Evolutionary conservation across 352 stramenopile species (phyloP).

Genomic region (Albugo candida): DNA sequence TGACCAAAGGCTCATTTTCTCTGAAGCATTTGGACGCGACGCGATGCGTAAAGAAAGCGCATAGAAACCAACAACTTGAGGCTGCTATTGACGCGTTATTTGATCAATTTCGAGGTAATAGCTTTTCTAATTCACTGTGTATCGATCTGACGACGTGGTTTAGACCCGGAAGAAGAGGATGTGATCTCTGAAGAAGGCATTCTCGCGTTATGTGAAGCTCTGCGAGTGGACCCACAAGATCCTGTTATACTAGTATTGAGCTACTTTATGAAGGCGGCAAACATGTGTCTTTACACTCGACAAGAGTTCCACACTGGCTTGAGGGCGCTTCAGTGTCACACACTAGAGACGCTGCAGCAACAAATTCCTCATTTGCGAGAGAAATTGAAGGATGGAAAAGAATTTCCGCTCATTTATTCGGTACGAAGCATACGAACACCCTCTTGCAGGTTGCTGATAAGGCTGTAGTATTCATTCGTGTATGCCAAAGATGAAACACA

Average conservation of each 20-base stretch:
- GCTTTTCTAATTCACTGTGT: not conserved
- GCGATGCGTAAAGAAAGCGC: conserved; percentile 20
- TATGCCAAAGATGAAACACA: conserved; percentile 72
- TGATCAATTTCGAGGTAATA: conserved; percentile 35
- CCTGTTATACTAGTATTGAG: conserved; percentile 62
- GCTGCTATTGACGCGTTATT: conserved; percentile 33
- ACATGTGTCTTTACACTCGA: conserved; percentile 61
- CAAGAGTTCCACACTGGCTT: conserved; percentile 52
- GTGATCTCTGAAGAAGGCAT: conserved; percentile 72
- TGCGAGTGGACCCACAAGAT: conserved; percentile 58
- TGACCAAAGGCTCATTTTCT: not conserved
- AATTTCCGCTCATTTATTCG: conserved; percentile 71
- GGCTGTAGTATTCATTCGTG: conserved; percentile 47
- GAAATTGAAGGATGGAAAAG: conserved; percentile 20
- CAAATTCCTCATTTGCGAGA: conserved; percentile 28
- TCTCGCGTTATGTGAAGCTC: conserved; percentile 36
- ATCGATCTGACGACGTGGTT: conserved; percentile 1
- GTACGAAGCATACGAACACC: conserved; percentile 12
- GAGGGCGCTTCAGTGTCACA: conserved; percentile 38
- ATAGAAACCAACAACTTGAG: conserved; percentile 14
- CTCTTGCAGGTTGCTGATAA: not conserved
- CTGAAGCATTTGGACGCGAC: not conserved
- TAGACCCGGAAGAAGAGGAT: conserved; percentile 38
- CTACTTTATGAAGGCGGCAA: conserved; percentile 53
- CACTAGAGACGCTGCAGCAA: conserved; percentile 27